Evolutionary conservation across 2,329 filamentous ascomycete species (phyloP), one percentile per base, ranked within the genome.

Genomic region (Aspergillus sp.): DNA sequence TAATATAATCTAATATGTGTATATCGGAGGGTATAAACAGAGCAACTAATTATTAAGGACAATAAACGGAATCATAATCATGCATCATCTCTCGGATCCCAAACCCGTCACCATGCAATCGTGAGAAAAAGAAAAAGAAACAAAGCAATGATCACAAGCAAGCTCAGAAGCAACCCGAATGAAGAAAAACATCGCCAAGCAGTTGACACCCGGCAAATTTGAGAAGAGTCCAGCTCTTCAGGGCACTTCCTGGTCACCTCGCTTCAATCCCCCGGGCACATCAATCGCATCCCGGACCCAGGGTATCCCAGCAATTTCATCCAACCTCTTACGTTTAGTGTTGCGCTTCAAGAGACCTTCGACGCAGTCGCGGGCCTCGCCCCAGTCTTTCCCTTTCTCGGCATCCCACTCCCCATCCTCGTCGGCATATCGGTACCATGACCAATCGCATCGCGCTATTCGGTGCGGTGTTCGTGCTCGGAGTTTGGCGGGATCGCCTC

Each of bases 371-470:
- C 85, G 85, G 5, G 88, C 90, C 0, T 87, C 88, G 34, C 82
- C 75, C 44, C 94, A 77, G 1, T 79, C 84, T 43, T 73, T 74
- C 4, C 78, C 80, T 48, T 79, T 78, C 79, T 82, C 56, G 64
- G 74, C 51, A 73, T 95, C 88, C 75, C 94, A 93, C 46, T 95
- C 88, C 33, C 88, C 89, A 46, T 94, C 86, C 7, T 85, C 81
- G 48, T 89, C 84, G 1, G 83, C 88, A 62, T 85, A 95, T 50
- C 86, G 81, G 51, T 88, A 82, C 93, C 93, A 98, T 42, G 85
- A 82, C 93, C 93, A 98, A 63, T 98, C 93, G 43, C 90, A 87
- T 33, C 93, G 78, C 2, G 93, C 93, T 51, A 98, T 97, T n/a
- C 90, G 83, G 64, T 98, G 93, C 44, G 86, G 91, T 0, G 88